Base-by-base conservation (phyloP, 768 basidiomycete species). In the Trametopsis cervina region DNA sequence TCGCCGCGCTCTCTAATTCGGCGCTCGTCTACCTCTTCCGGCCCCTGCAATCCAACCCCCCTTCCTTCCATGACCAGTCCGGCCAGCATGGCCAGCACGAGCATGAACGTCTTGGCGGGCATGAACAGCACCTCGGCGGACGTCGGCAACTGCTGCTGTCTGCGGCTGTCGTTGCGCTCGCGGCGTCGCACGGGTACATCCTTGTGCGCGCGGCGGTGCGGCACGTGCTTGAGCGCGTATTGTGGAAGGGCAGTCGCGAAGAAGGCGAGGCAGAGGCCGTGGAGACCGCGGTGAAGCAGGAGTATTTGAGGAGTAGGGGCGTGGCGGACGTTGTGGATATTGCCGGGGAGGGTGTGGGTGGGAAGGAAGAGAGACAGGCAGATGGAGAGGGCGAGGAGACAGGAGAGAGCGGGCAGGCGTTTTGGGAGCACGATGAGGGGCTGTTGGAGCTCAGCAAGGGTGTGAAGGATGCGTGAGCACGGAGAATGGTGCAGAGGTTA, bases 11-110 rank as follows among this genome's bases (percentile, higher is more conserved):
- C 24, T 90, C 85, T 23, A 96, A 94, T 65, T 76, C 90, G 0
- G 85, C 93, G 5, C 79, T 99, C 46, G 85, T 95, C 42, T 93
- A 90, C 69, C 80, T 96, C 55, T 95, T 96, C 75, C 80, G 76
- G 12, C 79, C 83, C 25, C 60, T 63, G 4, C n/a, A n/a, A n/a
- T n/a, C n/a, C n/a, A n/a, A n/a, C n/a, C n/a, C n/a, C n/a, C n/a
- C n/a, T n/a, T n/a, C n/a, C n/a, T n/a, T n/a, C n/a, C n/a, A n/a
- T n/a, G 54, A 54, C 47, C 59, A 58, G 40, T 48, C 60, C 22
- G 57, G 60, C 37, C 59, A 63, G 18, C 54, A 58, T 29, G 53
- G 62, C 24, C 56, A 58, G 35, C 59, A 51, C 53, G 13, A 51
- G 24, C 57, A 55, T 46, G 42, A 49, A 33, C 55, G 51, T 42